Percentiles rank a stretch among this genome's conserved stretches.
Evolutionary conservation across 148 eudicot species (phyloP).

Genomic region (Chenopodium album): DNA sequence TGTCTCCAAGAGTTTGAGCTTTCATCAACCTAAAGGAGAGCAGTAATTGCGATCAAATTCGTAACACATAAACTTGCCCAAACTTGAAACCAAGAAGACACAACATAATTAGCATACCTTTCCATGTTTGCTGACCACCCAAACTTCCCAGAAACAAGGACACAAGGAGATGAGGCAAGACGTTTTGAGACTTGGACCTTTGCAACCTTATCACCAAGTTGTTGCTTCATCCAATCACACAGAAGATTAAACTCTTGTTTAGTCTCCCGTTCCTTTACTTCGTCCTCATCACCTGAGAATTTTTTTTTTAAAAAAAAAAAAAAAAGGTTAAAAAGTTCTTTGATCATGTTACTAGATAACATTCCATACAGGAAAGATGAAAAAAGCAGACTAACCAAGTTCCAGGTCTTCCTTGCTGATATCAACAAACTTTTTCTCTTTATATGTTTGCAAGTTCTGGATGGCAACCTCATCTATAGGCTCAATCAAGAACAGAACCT

Average conservation of each 20-base stretch:
- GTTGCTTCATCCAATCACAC: slow-evolving; percentile 99
- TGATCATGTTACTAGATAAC: background rate
- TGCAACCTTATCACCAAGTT: slow-evolving; percentile 96
- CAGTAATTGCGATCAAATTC: background rate
- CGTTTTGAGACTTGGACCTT: slow-evolving; percentile 96
- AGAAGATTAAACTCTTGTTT: slow-evolving; percentile 83
- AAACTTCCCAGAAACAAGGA: slow-evolving; percentile 96
- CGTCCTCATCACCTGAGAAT: slow-evolving; percentile 78
- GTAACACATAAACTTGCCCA: background rate
- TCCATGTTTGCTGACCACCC: slow-evolving; percentile 99
- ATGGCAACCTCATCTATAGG: slow-evolving; percentile 98
- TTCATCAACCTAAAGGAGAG: slow-evolving; percentile 69
- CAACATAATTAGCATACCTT: slow-evolving; percentile 41
- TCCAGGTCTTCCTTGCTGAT: slow-evolving; percentile 99
- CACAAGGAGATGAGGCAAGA: slow-evolving; percentile 93
- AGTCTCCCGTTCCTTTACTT: slow-evolving; percentile 83
- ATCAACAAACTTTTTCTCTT: slow-evolving; percentile 98
- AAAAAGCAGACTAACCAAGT: slow-evolving; percentile 57
- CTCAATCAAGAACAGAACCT: slow-evolving; percentile 57
- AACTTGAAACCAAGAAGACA: background rate
- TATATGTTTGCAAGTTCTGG: slow-evolving; percentile 91
- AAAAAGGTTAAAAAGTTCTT: background rate
- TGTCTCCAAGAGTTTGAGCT: slow-evolving; percentile 97
- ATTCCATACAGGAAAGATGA: background rate
- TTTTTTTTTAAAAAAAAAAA: too few species aligned